Percentiles rank a stretch among this genome's conserved stretches.
Conservation (phyloP, 805 yeast species). For the Candida ulmi region DNA sequence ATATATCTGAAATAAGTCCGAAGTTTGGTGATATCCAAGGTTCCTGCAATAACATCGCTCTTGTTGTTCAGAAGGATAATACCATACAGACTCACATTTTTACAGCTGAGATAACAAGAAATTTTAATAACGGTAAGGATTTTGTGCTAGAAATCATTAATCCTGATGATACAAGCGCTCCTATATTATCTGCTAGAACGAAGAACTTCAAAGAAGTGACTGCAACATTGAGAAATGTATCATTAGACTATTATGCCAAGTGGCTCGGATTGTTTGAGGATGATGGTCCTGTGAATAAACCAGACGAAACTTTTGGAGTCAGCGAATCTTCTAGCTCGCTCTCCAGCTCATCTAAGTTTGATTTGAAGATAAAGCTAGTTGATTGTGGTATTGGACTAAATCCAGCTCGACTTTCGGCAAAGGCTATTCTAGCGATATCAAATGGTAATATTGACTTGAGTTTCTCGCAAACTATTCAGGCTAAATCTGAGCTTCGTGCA, state of each 20-base stretch:
- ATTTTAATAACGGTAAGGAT: conserved; percentile 16
- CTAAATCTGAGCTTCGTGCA: conserved; percentile 44
- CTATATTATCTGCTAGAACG: conserved; percentile 35
- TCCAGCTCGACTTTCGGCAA: conserved; percentile 57
- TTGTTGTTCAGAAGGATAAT: conserved; percentile 13
- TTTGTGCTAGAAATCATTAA: conserved; percentile 28
- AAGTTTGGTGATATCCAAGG: conserved; percentile 29
- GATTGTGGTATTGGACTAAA: conserved; percentile 58
- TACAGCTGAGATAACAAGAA: conserved; percentile 10
- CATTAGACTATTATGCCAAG: conserved; percentile 52
- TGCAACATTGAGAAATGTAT: conserved; percentile 44
- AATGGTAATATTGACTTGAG: conserved; percentile 50
- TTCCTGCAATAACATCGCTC: conserved; percentile 8
- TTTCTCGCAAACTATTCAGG: conserved; percentile 27
- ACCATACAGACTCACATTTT: conserved; percentile 16
- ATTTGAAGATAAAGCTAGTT: conserved; percentile 23
- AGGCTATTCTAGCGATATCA: conserved; percentile 43
- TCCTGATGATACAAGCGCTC: conserved; percentile 29
- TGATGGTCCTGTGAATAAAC: conserved; percentile 3
- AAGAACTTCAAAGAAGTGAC: conserved; percentile 29
- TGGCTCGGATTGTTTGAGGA: conserved; percentile 46
- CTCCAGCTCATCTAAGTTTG: conserved; percentile 5
- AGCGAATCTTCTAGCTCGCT: conserved; percentile 4
- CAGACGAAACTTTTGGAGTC: not conserved
- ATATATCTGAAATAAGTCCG: conserved; percentile 17